Evolutionary conservation across 129 eudicot species (phyloP).

Genomic region (Centrapalus pauciflorus): DNA sequence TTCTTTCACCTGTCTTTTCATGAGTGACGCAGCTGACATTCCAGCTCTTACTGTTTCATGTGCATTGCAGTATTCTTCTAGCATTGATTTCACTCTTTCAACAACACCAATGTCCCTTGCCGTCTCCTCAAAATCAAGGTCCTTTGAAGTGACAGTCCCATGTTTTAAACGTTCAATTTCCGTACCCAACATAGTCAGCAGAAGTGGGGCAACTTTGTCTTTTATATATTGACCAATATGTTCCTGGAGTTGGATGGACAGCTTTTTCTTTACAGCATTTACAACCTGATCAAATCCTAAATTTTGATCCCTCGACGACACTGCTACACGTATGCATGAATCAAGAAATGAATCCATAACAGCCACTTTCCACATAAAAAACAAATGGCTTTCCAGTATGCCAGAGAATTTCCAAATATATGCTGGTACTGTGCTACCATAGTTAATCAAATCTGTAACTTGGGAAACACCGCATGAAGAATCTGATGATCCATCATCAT

Average conservation of each 20-base stretch:
- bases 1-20: slow-evolving; percentile 71
- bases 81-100: slow-evolving; percentile 62
- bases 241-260: slow-evolving; percentile 71
- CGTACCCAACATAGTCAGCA: slow-evolving; percentile 46
- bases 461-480: slow-evolving; percentile 41
- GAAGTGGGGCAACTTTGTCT: slow-evolving; percentile 60
- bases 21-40: slow-evolving; percentile 72
- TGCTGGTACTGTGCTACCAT: slow-evolving; percentile 64
- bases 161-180: slow-evolving; percentile 60
- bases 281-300: slow-evolving; percentile 87
- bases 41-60: slow-evolving; percentile 96
- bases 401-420: slow-evolving; percentile 72
- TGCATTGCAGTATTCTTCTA: slow-evolving; percentile 91
- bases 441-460: slow-evolving; percentile 41
- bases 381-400: slow-evolving; percentile 50
- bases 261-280: slow-evolving; percentile 55
- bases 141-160: slow-evolving; percentile 27
- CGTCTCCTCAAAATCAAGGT: slow-evolving; percentile 34
- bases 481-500: slow-evolving; percentile 32
- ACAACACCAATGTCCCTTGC: slow-evolving; percentile 37
- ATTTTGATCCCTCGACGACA: slow-evolving; percentile 69
- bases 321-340: slow-evolving; percentile 72
- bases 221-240: slow-evolving; percentile 62
- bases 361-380: slow-evolving; percentile 85
- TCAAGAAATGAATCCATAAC: slow-evolving; percentile 82